Evolutionary conservation across 176 grass and related monocot genomes (phyloP), one percentile per base, ranked within the genome.

Genomic region (Eleusine indica): DNA sequence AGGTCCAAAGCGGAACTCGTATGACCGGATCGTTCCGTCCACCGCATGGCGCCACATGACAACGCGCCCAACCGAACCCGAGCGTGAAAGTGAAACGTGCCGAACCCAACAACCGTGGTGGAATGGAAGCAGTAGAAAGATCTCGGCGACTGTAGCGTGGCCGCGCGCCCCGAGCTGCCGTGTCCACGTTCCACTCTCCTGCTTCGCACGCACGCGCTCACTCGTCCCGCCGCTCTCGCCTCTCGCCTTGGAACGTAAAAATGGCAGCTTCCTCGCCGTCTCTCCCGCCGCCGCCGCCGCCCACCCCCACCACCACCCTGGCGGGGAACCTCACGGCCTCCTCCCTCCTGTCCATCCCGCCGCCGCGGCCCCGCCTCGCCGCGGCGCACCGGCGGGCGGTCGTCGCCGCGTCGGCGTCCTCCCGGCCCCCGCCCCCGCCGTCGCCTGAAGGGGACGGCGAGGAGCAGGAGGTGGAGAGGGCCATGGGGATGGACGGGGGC

Each of bases 401-500:
- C 73, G 82, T 82, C 43, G 82, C 82, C 21, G 72, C 82, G 1
- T 62, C 88, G 35, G 74, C 82, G 37, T 76, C 72, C 9, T 47
- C 75, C 71, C 17, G 84, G 53, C 81, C 70, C 66, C 86, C 62
- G 30, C 86, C 56, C 25, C 92, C 71, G 44, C 77, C 21, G 3
- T 8, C 74, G 4, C 58, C 41, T 57, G 82, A 84, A 65, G 85
- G 63, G 49, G 68, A 64, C 3, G 79, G 48, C 0, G 78, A 87
- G 9, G 86, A 74, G 42, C 12, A 86, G 35, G 91, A 95, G 80
- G 87, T 96, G 91, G 96, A 98, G 86, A 87, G 91, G 88, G 96
- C 96, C 71, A 87, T 98, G 79, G 93, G 89, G 7, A 92, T 98
- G 91, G 93, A 94, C 56, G 91, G 91, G 0, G 86, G 89, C 49